Percentiles rank a stretch among this genome's conserved stretches.
phyloP scores from a whole-genome alignment of 2,329 filamentous ascomycete genomes.

The Byssochlamys sp. region DNA sequence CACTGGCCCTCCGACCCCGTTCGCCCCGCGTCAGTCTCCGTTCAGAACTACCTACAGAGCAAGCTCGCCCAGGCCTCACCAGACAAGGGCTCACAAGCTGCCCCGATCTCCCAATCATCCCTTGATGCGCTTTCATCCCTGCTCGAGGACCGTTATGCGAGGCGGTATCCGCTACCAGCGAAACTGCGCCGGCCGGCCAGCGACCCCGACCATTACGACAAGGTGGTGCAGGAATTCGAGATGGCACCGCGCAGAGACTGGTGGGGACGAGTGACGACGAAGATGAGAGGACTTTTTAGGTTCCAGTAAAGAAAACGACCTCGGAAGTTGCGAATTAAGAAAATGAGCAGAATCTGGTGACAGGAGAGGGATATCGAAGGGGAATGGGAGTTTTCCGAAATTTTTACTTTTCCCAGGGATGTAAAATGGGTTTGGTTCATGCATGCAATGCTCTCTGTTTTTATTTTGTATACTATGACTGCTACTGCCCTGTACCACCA shows the following conservation, averaged over 20 bases:
- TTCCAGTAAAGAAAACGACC: conserved; percentile 23
- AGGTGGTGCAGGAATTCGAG: conserved; percentile 43
- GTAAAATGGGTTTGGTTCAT: neutral
- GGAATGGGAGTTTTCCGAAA: neutral
- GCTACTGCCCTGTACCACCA: neutral
- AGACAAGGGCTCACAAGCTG: conserved; percentile 7
- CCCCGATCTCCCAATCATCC: conserved; percentile 24
- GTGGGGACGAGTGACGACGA: conserved; percentile 36
- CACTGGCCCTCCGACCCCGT: conserved; percentile 38
- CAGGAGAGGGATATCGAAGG: neutral
- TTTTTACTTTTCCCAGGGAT: neutral
- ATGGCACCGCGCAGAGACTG: conserved; percentile 44
- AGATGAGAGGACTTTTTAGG: conserved; percentile 40
- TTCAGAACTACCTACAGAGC: conserved; percentile 33
- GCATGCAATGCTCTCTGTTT: neutral
- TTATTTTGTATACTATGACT: neutral
- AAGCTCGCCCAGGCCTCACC: conserved; percentile 16
- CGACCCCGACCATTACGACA: conserved; percentile 44
- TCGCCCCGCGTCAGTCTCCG: conserved; percentile 36
- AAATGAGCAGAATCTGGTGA: conserved; percentile 6
- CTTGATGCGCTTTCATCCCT: conserved; percentile 52
- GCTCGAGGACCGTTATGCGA: conserved; percentile 50
- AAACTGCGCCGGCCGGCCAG: conserved; percentile 41
- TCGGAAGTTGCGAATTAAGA: conserved; percentile 42
- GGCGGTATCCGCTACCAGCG: conserved; percentile 40